Conservation (phyloP, 2,329 filamentous ascomycete species). For the Massarina eburnea region DNA sequence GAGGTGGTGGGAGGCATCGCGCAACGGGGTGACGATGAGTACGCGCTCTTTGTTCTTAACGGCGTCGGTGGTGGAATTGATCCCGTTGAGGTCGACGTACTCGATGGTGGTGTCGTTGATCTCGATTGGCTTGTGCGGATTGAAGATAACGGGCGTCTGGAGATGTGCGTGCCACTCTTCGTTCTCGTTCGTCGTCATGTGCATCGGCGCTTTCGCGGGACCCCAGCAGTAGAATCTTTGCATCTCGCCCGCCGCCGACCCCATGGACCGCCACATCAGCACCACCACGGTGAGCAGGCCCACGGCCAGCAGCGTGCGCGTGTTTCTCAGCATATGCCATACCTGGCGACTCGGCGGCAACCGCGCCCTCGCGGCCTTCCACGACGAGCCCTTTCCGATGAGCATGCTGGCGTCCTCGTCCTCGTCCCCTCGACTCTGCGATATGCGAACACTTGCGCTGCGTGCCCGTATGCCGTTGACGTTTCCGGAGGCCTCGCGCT, state of each 20-base stretch:
- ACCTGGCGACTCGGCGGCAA: conserved; percentile 74
- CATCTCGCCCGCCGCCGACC: conserved; percentile 79
- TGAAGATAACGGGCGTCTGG: conserved; percentile 92
- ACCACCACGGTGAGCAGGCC: conserved; percentile 70
- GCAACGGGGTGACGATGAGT: conserved; percentile 88
- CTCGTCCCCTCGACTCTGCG: conserved; percentile 29
- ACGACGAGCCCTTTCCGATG: conserved; percentile 84
- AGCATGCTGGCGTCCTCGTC: conserved; percentile 63
- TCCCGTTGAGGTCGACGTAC: conserved; percentile 79
- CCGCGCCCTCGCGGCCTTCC: conserved; percentile 83
- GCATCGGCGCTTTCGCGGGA: conserved; percentile 90
- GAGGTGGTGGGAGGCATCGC: conserved; percentile 81
- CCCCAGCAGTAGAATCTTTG: conserved; percentile 98
- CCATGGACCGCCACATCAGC: conserved; percentile 85
- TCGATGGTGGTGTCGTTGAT: conserved; percentile 80
- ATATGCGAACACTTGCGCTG: conserved; percentile 35
- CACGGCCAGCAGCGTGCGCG: conserved; percentile 74
- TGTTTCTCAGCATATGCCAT: conserved; percentile 66
- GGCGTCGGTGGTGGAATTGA: conserved; percentile 79
- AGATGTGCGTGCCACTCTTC: conserved; percentile 85
- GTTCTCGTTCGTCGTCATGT: conserved; percentile 90
- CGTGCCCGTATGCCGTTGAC: conserved; percentile 29
- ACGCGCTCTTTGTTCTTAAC: conserved; percentile 80
- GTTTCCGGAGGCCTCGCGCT: conserved; percentile 29
- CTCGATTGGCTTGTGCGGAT: conserved; percentile 85